Evolutionary conservation across 192 early-diverging fungal species (phyloP).

Genomic region (Backusella psychrophila): DNA sequence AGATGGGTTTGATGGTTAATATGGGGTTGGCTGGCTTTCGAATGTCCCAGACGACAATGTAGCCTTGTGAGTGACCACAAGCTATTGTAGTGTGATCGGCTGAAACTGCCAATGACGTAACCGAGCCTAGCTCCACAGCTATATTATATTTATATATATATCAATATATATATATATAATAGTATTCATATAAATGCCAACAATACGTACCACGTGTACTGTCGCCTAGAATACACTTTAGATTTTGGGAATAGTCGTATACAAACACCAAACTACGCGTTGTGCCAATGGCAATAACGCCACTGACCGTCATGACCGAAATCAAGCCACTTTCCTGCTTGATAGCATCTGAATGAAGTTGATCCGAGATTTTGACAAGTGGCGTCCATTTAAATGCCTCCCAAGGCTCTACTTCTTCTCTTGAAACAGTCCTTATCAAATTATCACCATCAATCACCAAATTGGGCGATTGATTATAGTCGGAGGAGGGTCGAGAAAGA

Average conservation of each 20-base stretch:
- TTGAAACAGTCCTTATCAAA: not conserved
- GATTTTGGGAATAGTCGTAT: slow-evolving; percentile 49
- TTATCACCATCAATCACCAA: slow-evolving; percentile 9
- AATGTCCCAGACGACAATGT: slow-evolving; percentile 59
- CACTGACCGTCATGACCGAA: slow-evolving; percentile 42
- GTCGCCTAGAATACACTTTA: slow-evolving; percentile 43
- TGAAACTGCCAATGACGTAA: slow-evolving; percentile 57
- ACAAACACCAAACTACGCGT: slow-evolving; percentile 55
- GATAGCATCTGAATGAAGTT: slow-evolving; percentile 49
- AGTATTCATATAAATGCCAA: not conserved
- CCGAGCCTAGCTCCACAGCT: slow-evolving; percentile 52
- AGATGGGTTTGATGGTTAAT: slow-evolving; percentile 51
- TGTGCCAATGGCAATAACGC: slow-evolving; percentile 58
- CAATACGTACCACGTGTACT: slow-evolving; percentile 27
- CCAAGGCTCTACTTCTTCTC: slow-evolving; percentile 40
- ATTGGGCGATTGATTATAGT: not conserved
- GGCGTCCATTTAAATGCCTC: slow-evolving; percentile 61
- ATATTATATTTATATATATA: not conserved
- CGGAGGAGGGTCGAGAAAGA: slow-evolving; percentile 8
- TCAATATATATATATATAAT: not conserved
- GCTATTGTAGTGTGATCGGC: slow-evolving; percentile 55
- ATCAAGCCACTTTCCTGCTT: slow-evolving; percentile 36
- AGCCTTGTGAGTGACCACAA: slow-evolving; percentile 51
- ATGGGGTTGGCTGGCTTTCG: slow-evolving; percentile 41
- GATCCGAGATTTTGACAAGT: slow-evolving; percentile 51